Evolutionary conservation across 257 asterid genomes (phyloP), one percentile per base, ranked within the genome.

Genomic region (Cynanchum wilfordii): DNA sequence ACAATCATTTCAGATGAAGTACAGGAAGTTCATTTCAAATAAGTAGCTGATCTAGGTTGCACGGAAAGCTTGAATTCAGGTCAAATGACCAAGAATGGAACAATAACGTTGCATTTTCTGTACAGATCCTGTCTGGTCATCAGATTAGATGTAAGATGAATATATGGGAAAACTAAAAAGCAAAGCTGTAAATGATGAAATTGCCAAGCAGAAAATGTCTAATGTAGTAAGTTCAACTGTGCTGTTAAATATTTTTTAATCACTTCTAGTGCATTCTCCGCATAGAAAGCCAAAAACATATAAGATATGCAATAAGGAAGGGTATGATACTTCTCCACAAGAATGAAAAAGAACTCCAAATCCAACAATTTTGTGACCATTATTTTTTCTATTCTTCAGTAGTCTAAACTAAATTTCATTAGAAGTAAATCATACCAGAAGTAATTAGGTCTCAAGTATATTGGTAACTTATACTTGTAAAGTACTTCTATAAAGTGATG

Each of bases 51-150:
- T 15, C 47, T 66, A 40, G 50, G 30, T 27, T 22, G 51, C 62
- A 29, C 44, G 57, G 60, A 68, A 33, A 68, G 73, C 50, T 29
- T 27, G 49, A 54, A 74, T 56, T n/a, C 64, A 55, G 68, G 65
- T 72, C 55, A 44, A 57, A 63, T 65, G 22, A 27, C 56, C 47
- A 65, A 58, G 36, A 66, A 19, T 19, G 73, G 73, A 65, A 19
- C 60, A 55, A 44, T 68, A 66, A 42, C 36, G 3, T 30, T 62
- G 70, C 5, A 49, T 10, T 4, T 24, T 67, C 49, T 63, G 78
- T 44, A 74, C 19, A 25, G 36, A 42, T 56, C 69, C 25, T 30
- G 20, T 7, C 73, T 25, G 69, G 67, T 66, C 33, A 49, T 13
- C 29, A 20, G 38, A 59, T 20, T 29, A 44, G 51, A 20, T 56